Evolutionary conservation across 768 basidiomycete species (phyloP).

Genomic region (Mycena crocata): DNA sequence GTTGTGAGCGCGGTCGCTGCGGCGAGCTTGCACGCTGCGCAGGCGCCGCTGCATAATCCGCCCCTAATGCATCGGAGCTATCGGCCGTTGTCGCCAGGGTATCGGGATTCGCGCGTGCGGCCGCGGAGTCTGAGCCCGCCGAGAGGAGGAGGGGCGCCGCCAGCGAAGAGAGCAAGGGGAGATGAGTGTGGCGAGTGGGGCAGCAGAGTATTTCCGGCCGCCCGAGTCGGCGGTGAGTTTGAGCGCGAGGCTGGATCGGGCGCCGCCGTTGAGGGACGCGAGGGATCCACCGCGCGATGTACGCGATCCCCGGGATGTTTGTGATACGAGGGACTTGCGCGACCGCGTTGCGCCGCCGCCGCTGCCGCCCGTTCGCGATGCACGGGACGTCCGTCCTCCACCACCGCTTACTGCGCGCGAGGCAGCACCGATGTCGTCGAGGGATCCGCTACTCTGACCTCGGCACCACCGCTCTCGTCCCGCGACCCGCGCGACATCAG

Average conservation of each 20-base stretch:
- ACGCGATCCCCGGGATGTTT: not conserved
- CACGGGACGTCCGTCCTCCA: slow-evolving; percentile 14
- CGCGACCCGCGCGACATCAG: slow-evolving; percentile 11
- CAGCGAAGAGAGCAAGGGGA: slow-evolving; percentile 22
- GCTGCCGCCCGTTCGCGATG: slow-evolving; percentile 11
- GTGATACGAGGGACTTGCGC: slow-evolving; percentile 6
- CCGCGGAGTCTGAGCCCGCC: slow-evolving; percentile 31
- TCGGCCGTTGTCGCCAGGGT: slow-evolving; percentile 14
- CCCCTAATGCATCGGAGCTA: slow-evolving; percentile 3
- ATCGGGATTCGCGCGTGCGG: slow-evolving; percentile 22
- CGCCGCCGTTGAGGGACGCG: slow-evolving; percentile 10
- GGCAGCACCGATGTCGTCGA: slow-evolving; percentile 2
- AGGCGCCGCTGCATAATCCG: slow-evolving; percentile 25
- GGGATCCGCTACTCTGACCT: not conserved
- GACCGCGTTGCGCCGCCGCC: not conserved
- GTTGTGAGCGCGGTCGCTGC: slow-evolving; percentile 29
- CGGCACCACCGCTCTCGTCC: slow-evolving; percentile 1
- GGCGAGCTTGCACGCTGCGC: slow-evolving; percentile 20
- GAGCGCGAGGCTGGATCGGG: slow-evolving; percentile 8
- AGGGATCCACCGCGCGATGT: slow-evolving; percentile 1
- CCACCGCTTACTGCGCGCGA: slow-evolving; percentile 13
- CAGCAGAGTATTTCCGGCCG: slow-evolving; percentile 24
- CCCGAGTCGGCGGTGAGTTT: not conserved
- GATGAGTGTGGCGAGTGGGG: slow-evolving; percentile 16
- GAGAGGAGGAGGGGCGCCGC: slow-evolving; percentile 21